Evolutionary conservation across 805 yeast species (phyloP), one percentile per base, ranked within the genome.

Genomic region (Metschnikowia lochheadii): DNA sequence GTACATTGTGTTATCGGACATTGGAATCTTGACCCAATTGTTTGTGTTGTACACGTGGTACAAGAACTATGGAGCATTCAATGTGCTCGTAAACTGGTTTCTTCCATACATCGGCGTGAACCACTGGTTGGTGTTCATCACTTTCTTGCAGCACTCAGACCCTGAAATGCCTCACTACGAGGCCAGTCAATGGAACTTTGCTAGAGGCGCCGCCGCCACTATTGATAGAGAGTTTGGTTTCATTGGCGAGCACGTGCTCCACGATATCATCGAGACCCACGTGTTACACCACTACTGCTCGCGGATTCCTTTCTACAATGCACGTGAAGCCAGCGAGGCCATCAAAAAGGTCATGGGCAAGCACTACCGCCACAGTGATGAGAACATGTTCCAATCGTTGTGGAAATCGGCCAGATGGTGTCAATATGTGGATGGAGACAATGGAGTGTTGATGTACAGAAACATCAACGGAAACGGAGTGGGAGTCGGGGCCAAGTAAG

Each of bases 41-140:
- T 62, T 76, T 41, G 76, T 79, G 40, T 72, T 84, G 49, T 83
- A 83, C 72, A 69, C 75, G 45, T 82, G 88, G 83, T 75, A 78
- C 66, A 68, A 79, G 59, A 69, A 68, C 55, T 83, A 78, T 63
- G 95, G 96, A 38, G 75, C 70, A 37, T 83, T 81, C 71, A 77
- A 80, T 64, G 71, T 84, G 54, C 65, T 81, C 49, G 76, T 87
- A 56, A 80, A 84, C 76, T 88, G 89, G 85, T 74, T 84, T 55
- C 55, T 88, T 36, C 96, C 96, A 33, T 88, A 84, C 70, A 57
- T 86, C 48, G 84, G 84, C 70, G 89, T 85, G 57, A 88, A 88
- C 80, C 95, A 89, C 73, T 88, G 96, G 96, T 76, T 88, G 57
- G 95, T 89, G 41, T 86, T 86, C 69, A 86, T 88, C 67, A 88